Percentiles rank a stretch among this genome's conserved stretches.
These are phyloP conservation scores for Pleurotus sapidus DNA, from an alignment of 768 basidiomycete species.

Conservation along the genomic window DNA sequence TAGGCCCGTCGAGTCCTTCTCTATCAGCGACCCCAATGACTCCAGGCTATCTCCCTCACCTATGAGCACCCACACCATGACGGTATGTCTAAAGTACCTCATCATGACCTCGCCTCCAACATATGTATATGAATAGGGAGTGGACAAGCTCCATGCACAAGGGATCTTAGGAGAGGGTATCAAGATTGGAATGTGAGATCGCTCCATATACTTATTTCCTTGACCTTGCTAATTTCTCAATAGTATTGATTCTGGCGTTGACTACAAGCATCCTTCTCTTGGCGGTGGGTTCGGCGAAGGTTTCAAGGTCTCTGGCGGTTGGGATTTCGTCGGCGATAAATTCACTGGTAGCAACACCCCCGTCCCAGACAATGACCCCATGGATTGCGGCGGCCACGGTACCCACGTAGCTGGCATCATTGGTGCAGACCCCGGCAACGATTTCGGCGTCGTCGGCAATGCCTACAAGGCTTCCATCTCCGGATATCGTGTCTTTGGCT, in stretches of 20 bases:
- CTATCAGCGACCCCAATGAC: slow-evolving; percentile 38
- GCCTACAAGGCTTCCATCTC: slow-evolving; percentile 58
- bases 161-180: slow-evolving; percentile 63
- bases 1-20: slow-evolving; percentile 41
- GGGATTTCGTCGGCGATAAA: slow-evolving; percentile 55
- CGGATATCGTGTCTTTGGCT: slow-evolving; percentile 61
- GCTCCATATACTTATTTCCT: no score
- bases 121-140: slow-evolving; percentile 35
- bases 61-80: slow-evolving; percentile 51
- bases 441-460: slow-evolving; percentile 66
- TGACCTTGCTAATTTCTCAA: background rate
- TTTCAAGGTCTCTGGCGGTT: slow-evolving; percentile 49
- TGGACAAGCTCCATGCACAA: slow-evolving; percentile 60
- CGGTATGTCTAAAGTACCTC: slow-evolving; percentile 30
- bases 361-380: background rate
- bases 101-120: background rate
- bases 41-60: slow-evolving; percentile 40
- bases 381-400: slow-evolving; percentile 34
- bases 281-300: slow-evolving; percentile 54
- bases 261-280: slow-evolving; percentile 56
- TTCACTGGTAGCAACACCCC: slow-evolving; percentile 34
- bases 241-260: slow-evolving; percentile 53
- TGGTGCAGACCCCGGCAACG: slow-evolving; percentile 56
- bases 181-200: slow-evolving; percentile 58
- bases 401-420: slow-evolving; percentile 66